Base-by-base conservation (phyloP, 495 filamentous ascomycete genomes). In the Thermothielavioides terrestris region DNA sequence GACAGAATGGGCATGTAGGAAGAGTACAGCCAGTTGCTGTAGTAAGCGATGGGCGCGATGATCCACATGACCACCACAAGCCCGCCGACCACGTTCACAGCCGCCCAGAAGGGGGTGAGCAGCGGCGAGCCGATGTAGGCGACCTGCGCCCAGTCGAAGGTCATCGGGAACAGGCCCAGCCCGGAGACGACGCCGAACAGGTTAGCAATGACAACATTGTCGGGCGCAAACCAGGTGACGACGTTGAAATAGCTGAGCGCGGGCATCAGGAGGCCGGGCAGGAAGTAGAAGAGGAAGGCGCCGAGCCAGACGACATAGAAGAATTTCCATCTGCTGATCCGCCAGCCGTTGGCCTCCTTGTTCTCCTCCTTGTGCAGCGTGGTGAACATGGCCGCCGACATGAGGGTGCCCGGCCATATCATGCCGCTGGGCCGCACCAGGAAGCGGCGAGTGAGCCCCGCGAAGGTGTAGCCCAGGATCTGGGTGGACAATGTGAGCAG, bases 121-220 rank as follows among this genome's bases (percentile, higher is more conserved):
- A 95, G 73, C 0, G 89, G 89, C 25, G 86, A 92, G 11, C 86
- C 86, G 52, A 91, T 94, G 56, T 89, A 94, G 8, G 90, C 88
- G 35, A 95, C 82, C 67, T 95, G 90, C 0, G 85, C 81, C 89
- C 89, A 95, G 68, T 95, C 89, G 52, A 95, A 95, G 0, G 89
- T 95, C 58, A 95, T 58, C 4, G 90, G 81, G 42, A 92, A 91
- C 51, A 95, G 73, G 2, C 89, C 89, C 34, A 94, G 71, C 20
- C 89, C 88, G 3, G 88, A 90, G n/a, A 79, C 70, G 27, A 90
- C 83, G 4, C 89, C 89, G 54, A 94, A 92, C 54, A 92, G 60
- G 60, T 91, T 90, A 21, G 88, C 83, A 26, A 91, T 68, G 6
- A 89, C 78, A 21, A 83, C 79, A 56, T 82, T 89, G 22, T 84